Conservation (phyloP, 768 basidiomycete genomes). For the Leccinum arenicola region DNA sequence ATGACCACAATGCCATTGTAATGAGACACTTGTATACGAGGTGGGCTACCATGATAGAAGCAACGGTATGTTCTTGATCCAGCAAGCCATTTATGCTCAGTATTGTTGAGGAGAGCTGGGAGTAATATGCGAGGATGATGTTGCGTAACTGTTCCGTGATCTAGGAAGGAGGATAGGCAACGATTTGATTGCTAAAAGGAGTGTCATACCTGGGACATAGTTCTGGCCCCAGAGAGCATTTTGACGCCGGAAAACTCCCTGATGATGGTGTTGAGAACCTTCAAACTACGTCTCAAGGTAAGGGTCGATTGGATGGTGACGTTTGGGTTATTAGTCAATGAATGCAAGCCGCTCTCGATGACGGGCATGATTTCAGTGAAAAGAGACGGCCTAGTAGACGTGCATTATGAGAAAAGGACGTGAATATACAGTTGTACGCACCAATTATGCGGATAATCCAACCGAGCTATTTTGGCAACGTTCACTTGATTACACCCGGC, state of each 20-base stretch:
- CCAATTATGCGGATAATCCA: constrained; percentile 77
- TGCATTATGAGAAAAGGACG: neutral
- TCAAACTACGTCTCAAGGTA: constrained; percentile 56
- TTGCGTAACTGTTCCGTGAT: constrained; percentile 40
- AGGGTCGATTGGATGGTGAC: constrained; percentile 46
- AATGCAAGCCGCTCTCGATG: constrained; percentile 53
- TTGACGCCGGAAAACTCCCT: constrained; percentile 72
- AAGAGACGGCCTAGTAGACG: constrained; percentile 21
- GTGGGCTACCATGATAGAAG: constrained; percentile 58
- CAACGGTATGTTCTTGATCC: constrained; percentile 35
- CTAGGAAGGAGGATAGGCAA: constrained; percentile 10
- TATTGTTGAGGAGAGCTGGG: constrained; percentile 40
- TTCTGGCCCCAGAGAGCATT: constrained; percentile 64
- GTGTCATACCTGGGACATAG: constrained; percentile 56
- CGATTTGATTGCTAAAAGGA: neutral
- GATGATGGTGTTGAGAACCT: constrained; percentile 60
- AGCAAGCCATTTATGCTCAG: constrained; percentile 35
- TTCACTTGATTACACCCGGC: constrained; percentile 75
- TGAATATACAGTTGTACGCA: constrained; percentile 28
- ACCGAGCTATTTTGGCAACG: constrained; percentile 71
- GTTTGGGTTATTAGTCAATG: constrained; percentile 42
- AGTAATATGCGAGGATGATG: constrained; percentile 61
- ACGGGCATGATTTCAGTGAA: constrained; percentile 44
- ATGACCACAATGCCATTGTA: constrained; percentile 72
- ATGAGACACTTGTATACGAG: constrained; percentile 72